Evolutionary conservation across 2,329 filamentous ascomycete species (phyloP).

Genomic region (Aureobasidium sp.): DNA sequence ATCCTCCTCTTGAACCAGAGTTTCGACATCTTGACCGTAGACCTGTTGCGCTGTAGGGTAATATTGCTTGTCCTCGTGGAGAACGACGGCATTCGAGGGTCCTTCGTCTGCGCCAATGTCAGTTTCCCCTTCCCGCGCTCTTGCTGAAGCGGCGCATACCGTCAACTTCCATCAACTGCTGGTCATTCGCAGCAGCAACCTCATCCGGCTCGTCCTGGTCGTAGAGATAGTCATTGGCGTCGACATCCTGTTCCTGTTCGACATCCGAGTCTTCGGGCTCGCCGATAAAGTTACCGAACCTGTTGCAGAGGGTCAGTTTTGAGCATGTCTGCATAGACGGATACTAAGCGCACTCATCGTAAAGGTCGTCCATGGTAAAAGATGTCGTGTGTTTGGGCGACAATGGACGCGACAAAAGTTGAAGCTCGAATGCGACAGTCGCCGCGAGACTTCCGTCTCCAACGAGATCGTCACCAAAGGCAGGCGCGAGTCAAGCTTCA

Average conservation of each 20-base stretch:
- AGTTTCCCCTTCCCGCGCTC: neutral
- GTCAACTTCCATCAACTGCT: conserved; percentile 91
- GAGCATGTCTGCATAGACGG: conserved; percentile 12
- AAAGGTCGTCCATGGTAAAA: conserved; percentile 78
- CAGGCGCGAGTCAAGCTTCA: neutral
- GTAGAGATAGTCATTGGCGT: conserved; percentile 70
- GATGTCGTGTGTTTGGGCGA: conserved; percentile 12
- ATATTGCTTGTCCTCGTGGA: conserved; percentile 99
- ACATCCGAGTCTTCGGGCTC: conserved; percentile 83
- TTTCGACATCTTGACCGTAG: conserved; percentile 90
- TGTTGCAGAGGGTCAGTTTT: conserved; percentile 28
- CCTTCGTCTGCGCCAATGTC: conserved; percentile 53
- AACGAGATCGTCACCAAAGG: neutral
- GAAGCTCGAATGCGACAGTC: conserved; percentile 9
- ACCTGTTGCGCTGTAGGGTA: conserved; percentile 97
- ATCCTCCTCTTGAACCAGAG: conserved; percentile 93
- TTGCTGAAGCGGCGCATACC: conserved; percentile 40
- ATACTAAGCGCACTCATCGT: conserved; percentile 64
- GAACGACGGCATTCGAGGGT: conserved; percentile 89
- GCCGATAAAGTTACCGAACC: conserved; percentile 97
- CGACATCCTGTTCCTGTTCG: conserved; percentile 64
- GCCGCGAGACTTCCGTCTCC: neutral
- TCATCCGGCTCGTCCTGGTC: conserved; percentile 60
- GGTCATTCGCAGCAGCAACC: conserved; percentile 46
- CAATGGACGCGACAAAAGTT: conserved; percentile 11